Conservation (phyloP, 2,329 filamentous ascomycete genomes). For the Ophiostoma ips region DNA sequence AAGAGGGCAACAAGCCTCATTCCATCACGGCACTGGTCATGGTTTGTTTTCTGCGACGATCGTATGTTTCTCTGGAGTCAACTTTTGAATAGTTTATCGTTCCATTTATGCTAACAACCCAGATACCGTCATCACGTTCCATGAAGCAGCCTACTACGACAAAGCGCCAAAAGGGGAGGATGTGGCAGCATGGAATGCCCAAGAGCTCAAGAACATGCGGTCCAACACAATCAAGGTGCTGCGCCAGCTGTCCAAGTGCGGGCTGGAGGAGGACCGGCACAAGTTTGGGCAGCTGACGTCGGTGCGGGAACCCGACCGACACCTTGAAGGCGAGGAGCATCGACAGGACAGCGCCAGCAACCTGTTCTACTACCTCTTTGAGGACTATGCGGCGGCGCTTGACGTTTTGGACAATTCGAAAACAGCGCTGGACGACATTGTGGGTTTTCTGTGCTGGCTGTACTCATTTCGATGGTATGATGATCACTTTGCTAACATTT, state of each 20-base stretch:
- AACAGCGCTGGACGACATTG: constrained; percentile 34
- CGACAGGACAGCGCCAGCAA: constrained; percentile 40
- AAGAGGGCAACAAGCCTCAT: constrained; percentile 20
- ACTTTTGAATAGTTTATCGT: too few species aligned
- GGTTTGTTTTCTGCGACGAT: constrained; percentile 57
- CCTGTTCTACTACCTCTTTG: constrained; percentile 53
- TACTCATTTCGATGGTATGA: background rate
- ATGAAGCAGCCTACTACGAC: constrained; percentile 37
- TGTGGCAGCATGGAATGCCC: constrained; percentile 13
- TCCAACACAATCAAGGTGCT: constrained; percentile 26
- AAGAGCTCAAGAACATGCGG: constrained; percentile 23
- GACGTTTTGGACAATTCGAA: constrained; percentile 35
- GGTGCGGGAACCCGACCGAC: constrained; percentile 19
- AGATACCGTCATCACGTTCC: constrained; percentile 57
- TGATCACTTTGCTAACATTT: background rate
- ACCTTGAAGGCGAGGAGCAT: constrained; percentile 12
- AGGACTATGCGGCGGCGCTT: constrained; percentile 49
- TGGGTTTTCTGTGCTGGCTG: constrained; percentile 23
- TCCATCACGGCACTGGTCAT: constrained; percentile 46
- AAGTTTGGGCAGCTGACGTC: constrained; percentile 29
- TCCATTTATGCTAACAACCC: too few species aligned
- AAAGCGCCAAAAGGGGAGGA: constrained; percentile 16
- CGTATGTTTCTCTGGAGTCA: constrained; percentile 16
- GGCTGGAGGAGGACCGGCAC: constrained; percentile 23
- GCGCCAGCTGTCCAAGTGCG: constrained; percentile 24